Evolutionary conservation across 2,329 filamentous ascomycete genomes (phyloP).

Genomic region (Leptographium radiaticola): DNA sequence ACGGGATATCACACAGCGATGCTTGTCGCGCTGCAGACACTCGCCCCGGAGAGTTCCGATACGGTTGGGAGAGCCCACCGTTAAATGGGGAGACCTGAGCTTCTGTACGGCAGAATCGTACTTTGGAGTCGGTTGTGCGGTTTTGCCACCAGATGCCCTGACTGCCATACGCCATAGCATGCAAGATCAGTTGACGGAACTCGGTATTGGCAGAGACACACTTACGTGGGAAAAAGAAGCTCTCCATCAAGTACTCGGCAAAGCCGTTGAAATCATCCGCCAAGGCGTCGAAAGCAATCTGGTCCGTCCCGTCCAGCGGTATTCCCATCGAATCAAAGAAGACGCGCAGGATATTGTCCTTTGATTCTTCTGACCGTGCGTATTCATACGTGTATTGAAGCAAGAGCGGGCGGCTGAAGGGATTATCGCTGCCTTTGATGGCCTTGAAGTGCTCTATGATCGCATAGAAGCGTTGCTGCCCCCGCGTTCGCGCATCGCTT

Average conservation of each 20-base stretch:
- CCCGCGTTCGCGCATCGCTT: neutral
- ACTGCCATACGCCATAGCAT: no score
- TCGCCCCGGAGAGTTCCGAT: neutral
- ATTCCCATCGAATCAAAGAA: neutral
- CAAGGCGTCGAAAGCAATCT: neutral
- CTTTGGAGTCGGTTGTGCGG: neutral
- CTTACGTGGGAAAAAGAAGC: neutral
- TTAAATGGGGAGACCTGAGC: neutral
- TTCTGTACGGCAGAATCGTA: neutral
- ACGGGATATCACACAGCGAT: neutral
- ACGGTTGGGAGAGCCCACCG: neutral
- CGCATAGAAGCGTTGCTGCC: neutral
- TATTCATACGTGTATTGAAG: neutral
- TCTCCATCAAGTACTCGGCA: neutral
- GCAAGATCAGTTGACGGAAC: neutral
- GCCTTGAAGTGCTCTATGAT: neutral
- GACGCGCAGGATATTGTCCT: neutral
- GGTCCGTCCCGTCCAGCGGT: neutral
- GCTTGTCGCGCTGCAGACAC: neutral
- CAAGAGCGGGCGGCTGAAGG: neutral
- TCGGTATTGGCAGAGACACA: neutral
- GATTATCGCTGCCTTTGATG: neutral
- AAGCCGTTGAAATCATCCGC: neutral
- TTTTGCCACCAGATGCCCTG: neutral
- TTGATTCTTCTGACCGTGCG: neutral